Evolutionary conservation across 2,329 filamentous ascomycete species (phyloP), one percentile per base, ranked within the genome.

Genomic region (Microdochium bolleyi): DNA sequence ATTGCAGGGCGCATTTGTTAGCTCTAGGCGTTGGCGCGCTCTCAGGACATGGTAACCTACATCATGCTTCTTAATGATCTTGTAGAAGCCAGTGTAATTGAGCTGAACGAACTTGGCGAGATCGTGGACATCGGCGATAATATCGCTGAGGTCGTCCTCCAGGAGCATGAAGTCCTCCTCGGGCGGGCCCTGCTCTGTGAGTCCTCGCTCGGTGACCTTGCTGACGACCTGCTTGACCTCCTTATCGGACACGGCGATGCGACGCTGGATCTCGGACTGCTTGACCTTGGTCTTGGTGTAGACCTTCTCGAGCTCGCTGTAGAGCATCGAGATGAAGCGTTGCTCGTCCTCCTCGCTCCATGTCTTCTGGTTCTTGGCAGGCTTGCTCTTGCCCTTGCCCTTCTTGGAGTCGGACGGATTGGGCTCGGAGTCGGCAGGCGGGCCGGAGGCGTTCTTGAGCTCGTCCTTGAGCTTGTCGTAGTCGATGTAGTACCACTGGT

Each of bases 41-140:
- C 10, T n/a, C 19, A 9, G n/a, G 27, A 30, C 4, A 46, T 13
- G 50, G 52, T 22, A 50, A 74, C 87, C 61, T 71, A 92, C 89
- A 73, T 96, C 94, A 70, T 99, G 94, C 78, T 99, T 99, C 79
- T 99, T 99, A 72, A 99, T 96, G 58, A 99, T 99, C 78, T 99
- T 99, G 76, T 96, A 95, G 69, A 99, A 99, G 4, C 94, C 94
- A 0, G 92, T 97, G 67, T 99, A 99, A 73, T 99, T 99, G 66
- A 99, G 75, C 74, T 96, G 92, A 7, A 95, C 95, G 68, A 96
- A 99, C 73, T 97, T 97, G 69, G 94, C 92, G 55, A 99, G 79
- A 64, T 99, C 94, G 71, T 99, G 92, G 22, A 99, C 94, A 65
- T 99, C 92, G 61, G 94, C 94, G 67, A 99, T 99, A 65, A 99